Base-by-base conservation (phyloP, 495 filamentous ascomycete genomes). In the Penicillium atrosanguineum region DNA sequence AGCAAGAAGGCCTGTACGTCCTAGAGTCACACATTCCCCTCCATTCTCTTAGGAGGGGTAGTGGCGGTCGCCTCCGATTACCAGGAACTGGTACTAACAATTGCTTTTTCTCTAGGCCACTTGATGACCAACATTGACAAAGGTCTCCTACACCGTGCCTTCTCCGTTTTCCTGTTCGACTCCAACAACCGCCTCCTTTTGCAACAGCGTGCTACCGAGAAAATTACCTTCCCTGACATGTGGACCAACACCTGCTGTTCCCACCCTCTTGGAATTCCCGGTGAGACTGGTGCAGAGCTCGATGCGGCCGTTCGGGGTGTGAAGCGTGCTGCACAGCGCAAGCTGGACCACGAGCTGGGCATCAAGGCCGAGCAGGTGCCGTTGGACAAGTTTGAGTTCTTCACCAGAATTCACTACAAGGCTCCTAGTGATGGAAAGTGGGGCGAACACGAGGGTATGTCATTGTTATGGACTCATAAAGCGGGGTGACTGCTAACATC, bases 231-330 rank as follows among this genome's bases (percentile, higher is more conserved):
- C 77, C 94, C 94, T 29, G 89, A 91, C 67, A 92, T 96, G 90
- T 99, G 94, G 94, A 99, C 94, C 52, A 99, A 99, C 73, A 99
- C 94, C 37, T 99, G 94, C 81, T 99, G 94, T 78, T 99, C 94
- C 28, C 94, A 99, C 71, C 94, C 94, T 8, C 78, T 99, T 48
- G 90, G 90, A 26, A 87, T 97, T 50, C 87, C 94, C 18, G 87
- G 84, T 19, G 94, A 99, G 81, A 95, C 90, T 3, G 94, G 94
- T 48, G 81, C 85, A 12, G 87, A 89, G 65, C 79, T 98, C 19
- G 85, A 84, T 20, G 86, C 87, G 53, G 87, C 91, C 0, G 79
- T 96, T 19, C 69, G 81, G 55, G 94, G 94, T 5, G 95, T 95
- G 55, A 91, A 90, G 74, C 82, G 88, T 31, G 94, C 94, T 19